Percentiles rank a stretch among this genome's conserved stretches.
Conservation (phyloP, 208 protist genomes). For the Porcisia hertigi region DNA sequence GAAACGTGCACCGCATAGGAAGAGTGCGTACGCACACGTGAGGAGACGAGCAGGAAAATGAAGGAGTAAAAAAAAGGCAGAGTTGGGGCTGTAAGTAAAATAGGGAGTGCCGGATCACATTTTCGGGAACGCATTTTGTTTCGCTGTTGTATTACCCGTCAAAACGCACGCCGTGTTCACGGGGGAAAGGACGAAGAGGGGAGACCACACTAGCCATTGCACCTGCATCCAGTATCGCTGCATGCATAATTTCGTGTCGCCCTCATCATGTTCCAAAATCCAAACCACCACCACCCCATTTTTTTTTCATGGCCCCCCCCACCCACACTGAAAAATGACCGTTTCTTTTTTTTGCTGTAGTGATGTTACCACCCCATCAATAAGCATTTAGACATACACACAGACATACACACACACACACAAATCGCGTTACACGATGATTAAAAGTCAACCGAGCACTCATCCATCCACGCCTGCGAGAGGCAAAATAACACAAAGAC, state of each 20-base stretch:
- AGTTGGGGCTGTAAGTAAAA: not conserved
- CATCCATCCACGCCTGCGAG: not conserved
- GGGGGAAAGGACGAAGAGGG: too few species aligned
- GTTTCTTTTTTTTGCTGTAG: not conserved
- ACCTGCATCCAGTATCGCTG: not conserved
- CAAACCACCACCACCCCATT: not conserved
- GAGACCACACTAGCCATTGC: not conserved
- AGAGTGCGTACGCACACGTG: not conserved
- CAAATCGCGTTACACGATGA: slow-evolving; percentile 3
- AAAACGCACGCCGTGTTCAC: too few species aligned
- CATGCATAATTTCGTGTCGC: too few species aligned
- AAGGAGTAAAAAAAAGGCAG: slow-evolving; percentile 2
- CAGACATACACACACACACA: not conserved
- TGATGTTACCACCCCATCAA: not conserved
- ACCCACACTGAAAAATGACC: not conserved
- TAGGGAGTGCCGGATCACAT: not conserved
- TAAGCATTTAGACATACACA: not conserved
- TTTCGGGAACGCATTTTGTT: too few species aligned
- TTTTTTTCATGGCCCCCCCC: not conserved
- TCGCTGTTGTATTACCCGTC: not conserved
- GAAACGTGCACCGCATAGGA: not conserved
- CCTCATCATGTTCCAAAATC: too few species aligned
- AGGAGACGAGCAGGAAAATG: not conserved
- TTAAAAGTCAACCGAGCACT: not conserved
- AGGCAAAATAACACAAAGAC: not conserved